These are phyloP conservation scores for Podila horticola DNA, from an alignment of 192 early-diverging fungal species.

Conservation along the genomic window DNA sequence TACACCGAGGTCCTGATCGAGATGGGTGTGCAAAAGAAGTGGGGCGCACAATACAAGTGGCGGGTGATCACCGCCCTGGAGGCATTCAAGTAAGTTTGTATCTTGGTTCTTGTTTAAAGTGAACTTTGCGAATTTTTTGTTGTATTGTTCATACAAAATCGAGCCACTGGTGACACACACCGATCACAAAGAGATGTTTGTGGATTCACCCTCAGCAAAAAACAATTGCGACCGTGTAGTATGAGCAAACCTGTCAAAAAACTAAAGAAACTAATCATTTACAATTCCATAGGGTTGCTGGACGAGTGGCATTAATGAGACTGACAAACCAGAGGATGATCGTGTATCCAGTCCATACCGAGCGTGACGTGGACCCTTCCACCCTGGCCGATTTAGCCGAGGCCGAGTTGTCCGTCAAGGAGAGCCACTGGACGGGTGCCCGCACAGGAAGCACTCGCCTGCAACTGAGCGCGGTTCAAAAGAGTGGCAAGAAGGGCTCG, in stretches of 20 bases:
- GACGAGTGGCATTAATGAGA: constrained; percentile 59
- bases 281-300: constrained; percentile 22
- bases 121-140: neutral
- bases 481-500: constrained; percentile 21
- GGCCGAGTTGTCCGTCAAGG: constrained; percentile 20
- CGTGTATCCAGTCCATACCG: constrained; percentile 66
- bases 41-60: constrained; percentile 70
- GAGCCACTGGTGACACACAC: constrained; percentile 44
- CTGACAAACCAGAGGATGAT: constrained; percentile 67
- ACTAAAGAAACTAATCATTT: neutral
- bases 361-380: constrained; percentile 75
- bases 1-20: constrained; percentile 78
- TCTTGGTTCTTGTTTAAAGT: neutral
- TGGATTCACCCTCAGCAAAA: neutral
- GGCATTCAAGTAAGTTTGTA: constrained; percentile 67
- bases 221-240: no score
- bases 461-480: constrained; percentile 48
- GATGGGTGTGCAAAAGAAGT: constrained; percentile 77
- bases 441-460: constrained; percentile 45
- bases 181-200: constrained; percentile 8
- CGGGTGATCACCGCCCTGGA: constrained; percentile 72
- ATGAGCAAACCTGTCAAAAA: no score
- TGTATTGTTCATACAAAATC: constrained; percentile 11
- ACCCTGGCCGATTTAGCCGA: constrained; percentile 43
- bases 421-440: constrained; percentile 54